Conservation (phyloP, 1,284 basidiomycete genomes). For the Boletus mariae region DNA sequence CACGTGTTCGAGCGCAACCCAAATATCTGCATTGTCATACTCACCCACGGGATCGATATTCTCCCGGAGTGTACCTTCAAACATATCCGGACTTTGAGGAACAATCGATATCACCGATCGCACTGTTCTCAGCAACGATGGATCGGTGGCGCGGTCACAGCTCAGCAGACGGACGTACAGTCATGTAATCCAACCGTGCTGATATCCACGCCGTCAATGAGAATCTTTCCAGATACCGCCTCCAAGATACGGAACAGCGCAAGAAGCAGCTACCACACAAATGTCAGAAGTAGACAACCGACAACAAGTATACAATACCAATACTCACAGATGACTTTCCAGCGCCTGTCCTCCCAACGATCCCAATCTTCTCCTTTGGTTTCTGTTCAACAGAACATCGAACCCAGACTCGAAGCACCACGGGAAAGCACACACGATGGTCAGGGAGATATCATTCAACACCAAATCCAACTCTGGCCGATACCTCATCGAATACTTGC, state of each 20-base stretch:
- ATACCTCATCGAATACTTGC: conserved; percentile 79
- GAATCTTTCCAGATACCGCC: conserved; percentile 72
- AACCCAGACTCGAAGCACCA: not conserved
- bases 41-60: conserved; percentile 79
- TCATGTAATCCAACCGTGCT: conserved; percentile 81
- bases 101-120: conserved; percentile 83
- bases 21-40: conserved; percentile 75
- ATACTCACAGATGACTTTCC: conserved; percentile 79
- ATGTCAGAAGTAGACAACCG: not conserved
- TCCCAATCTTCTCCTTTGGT: conserved; percentile 79
- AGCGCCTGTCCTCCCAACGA: conserved; percentile 86
- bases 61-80: conserved; percentile 82
- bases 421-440: conserved; percentile 41
- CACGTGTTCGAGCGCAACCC: conserved; percentile 76
- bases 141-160: not conserved
- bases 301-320: conserved; percentile 19
- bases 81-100: conserved; percentile 79
- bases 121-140: conserved; percentile 39
- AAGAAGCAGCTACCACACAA: conserved; percentile 46
- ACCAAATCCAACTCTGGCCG: conserved; percentile 78
- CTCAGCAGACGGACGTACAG: conserved; percentile 38
- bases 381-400: conserved; percentile 37
- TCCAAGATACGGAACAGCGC: conserved; percentile 84
- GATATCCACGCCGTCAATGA: conserved; percentile 84
- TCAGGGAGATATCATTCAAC: conserved; percentile 70